These are phyloP conservation scores for Coniochaeta hoffmannii DNA, from an alignment of 2,329 filamentous ascomycete species.

Conservation along the genomic window DNA sequence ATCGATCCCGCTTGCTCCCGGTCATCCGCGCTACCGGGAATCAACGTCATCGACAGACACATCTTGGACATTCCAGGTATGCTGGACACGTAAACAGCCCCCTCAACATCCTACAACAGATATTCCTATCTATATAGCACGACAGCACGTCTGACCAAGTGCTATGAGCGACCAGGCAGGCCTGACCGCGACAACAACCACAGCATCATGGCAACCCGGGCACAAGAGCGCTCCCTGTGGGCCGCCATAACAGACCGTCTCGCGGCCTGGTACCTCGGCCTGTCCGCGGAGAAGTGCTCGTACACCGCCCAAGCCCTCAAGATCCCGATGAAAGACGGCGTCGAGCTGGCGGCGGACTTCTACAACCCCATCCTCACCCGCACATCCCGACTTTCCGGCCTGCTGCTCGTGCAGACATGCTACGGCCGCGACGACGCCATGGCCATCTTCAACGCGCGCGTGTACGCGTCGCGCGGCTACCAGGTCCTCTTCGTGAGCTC, in stretches of 20 bases:
- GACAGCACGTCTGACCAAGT: not conserved
- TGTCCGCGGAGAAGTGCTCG: constrained; percentile 4
- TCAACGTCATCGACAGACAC: too few relatives aligned
- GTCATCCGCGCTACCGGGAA: too few relatives aligned
- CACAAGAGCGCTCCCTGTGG: constrained; percentile 3
- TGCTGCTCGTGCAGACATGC: constrained; percentile 4
- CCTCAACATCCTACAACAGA: not conserved
- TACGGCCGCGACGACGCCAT: constrained; percentile 10
- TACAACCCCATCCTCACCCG: constrained; percentile 9
- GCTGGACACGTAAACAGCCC: too few relatives aligned
- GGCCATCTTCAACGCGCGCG: constrained; percentile 3
- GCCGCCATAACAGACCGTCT: constrained; percentile 2
- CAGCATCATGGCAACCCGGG: not conserved
- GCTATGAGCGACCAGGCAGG: not conserved
- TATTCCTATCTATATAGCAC: too few relatives aligned
- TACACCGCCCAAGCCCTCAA: constrained; percentile 6
- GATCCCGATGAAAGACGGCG: constrained; percentile 10
- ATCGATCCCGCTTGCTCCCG: too few relatives aligned
- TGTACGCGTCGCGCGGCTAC: constrained; percentile 16
- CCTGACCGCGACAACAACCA: not conserved
- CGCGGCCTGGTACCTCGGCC: not conserved
- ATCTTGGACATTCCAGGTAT: too few relatives aligned
- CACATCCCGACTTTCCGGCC: not conserved
- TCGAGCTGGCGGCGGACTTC: constrained; percentile 13
- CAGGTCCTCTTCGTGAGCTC: constrained; percentile 12